phyloP scores from a whole-genome alignment of 2,329 filamentous ascomycete species.

The Cladobotryum protrusum region DNA sequence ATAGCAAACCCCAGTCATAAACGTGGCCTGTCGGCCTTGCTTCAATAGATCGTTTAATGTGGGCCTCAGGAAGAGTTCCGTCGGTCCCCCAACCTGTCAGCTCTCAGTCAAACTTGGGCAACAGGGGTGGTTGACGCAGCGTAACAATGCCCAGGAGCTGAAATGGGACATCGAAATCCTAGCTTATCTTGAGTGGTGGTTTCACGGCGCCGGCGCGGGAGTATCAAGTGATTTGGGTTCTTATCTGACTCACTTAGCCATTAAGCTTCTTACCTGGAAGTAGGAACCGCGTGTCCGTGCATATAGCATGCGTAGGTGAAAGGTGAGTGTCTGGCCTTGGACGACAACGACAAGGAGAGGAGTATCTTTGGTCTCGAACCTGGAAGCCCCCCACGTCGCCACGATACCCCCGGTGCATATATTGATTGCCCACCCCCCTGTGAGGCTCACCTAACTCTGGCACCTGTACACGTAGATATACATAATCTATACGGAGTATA shows the following conservation, averaged over 20 bases:
- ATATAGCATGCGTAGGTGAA: background rate
- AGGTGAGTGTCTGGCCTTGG: no score
- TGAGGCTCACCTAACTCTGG: background rate
- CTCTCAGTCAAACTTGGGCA: background rate
- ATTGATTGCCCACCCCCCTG: background rate
- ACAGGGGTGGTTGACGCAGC: background rate
- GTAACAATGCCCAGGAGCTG: background rate
- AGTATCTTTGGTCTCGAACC: background rate
- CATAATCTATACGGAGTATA: background rate
- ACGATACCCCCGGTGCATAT: background rate
- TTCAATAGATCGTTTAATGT: conserved; percentile 3
- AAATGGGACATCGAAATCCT: background rate
- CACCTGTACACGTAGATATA: conserved; percentile 1
- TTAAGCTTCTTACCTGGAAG: background rate
- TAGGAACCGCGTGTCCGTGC: background rate
- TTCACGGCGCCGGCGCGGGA: background rate
- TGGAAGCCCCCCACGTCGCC: background rate
- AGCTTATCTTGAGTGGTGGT: background rate
- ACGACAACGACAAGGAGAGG: background rate
- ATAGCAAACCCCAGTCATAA: background rate
- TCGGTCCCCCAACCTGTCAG: background rate
- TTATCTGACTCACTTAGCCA: no score
- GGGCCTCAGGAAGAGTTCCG: background rate
- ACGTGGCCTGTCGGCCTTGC: background rate
- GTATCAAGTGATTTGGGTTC: background rate